Evolutionary conservation across 495 filamentous ascomycete genomes (phyloP).

Genomic region (Penicillium daleae): DNA sequence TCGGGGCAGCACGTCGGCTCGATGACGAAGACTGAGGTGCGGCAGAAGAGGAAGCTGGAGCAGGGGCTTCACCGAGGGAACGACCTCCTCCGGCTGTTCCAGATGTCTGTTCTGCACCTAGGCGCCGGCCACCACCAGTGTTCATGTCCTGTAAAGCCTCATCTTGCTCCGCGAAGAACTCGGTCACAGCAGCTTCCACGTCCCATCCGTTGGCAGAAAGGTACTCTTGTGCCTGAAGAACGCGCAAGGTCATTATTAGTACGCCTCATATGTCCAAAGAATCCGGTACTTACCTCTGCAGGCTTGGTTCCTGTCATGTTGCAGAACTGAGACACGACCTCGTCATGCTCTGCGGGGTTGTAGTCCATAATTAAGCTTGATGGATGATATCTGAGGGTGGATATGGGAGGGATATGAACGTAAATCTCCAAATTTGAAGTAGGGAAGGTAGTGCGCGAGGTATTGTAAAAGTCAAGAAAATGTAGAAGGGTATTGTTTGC

Average conservation of each 20-base stretch:
- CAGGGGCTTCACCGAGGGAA: slow-evolving; percentile 39
- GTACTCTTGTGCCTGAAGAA: slow-evolving; percentile 67
- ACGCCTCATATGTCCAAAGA: too few relatives aligned
- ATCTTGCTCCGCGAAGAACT: slow-evolving; percentile 73
- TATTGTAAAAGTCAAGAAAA: neutral
- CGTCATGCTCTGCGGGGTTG: slow-evolving; percentile 63
- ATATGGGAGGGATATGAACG: neutral
- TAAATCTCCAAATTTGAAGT: neutral
- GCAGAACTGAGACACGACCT: slow-evolving; percentile 73
- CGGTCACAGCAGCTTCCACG: slow-evolving; percentile 64
- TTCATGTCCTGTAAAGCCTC: slow-evolving; percentile 51
- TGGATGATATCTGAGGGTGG: neutral
- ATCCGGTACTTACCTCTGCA: slow-evolving; percentile 58
- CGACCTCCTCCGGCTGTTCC: slow-evolving; percentile 27
- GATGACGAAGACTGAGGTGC: slow-evolving; percentile 37
- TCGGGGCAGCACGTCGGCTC: slow-evolving; percentile 36
- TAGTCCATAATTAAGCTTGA: slow-evolving; percentile 53
- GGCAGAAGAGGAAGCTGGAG: slow-evolving; percentile 37
- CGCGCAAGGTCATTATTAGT: slow-evolving; percentile 9
- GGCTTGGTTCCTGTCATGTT: slow-evolving; percentile 67
- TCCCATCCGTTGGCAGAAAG: slow-evolving; percentile 72
- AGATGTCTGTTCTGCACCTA: slow-evolving; percentile 33
- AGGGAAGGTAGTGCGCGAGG: neutral
- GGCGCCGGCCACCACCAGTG: slow-evolving; percentile 34
- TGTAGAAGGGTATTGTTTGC: slow-evolving; percentile 11